Percentiles rank a stretch among this genome's conserved stretches.
Evolutionary conservation across 2,329 filamentous ascomycete species (phyloP).

Genomic region (Septoria petroselini): DNA sequence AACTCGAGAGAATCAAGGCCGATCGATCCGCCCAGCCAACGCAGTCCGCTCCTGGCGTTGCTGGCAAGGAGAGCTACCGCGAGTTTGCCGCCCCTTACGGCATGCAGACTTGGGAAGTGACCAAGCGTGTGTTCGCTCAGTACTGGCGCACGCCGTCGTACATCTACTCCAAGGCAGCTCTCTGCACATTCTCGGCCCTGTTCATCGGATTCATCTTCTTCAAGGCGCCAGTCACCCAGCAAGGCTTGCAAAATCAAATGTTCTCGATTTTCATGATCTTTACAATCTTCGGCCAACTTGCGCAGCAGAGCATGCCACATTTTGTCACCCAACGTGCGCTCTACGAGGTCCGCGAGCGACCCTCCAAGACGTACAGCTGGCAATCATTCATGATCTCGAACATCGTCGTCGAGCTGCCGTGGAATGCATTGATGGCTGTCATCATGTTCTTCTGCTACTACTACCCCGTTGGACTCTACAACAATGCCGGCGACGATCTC

Average conservation of each 20-base stretch:
- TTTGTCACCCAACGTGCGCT: slow-evolving; percentile 78
- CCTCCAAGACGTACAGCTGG: slow-evolving; percentile 82
- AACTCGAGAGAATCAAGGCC: slow-evolving; percentile 47
- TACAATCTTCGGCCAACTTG: slow-evolving; percentile 76
- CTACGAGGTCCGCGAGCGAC: slow-evolving; percentile 81
- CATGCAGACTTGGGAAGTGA: slow-evolving; percentile 65
- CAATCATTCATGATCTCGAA: slow-evolving; percentile 79
- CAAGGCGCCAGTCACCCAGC: slow-evolving; percentile 58
- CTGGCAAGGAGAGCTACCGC: slow-evolving; percentile 58
- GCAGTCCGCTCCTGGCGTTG: slow-evolving; percentile 43
- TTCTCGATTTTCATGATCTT: slow-evolving; percentile 80
- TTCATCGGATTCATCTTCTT: slow-evolving; percentile 81
- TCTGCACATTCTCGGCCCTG: slow-evolving; percentile 64
- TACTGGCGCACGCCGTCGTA: slow-evolving; percentile 89
- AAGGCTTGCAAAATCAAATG: slow-evolving; percentile 81
- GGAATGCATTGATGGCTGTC: slow-evolving; percentile 73
- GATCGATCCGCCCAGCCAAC: slow-evolving; percentile 37
- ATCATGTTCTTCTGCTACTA: slow-evolving; percentile 81
- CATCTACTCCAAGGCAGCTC: slow-evolving; percentile 75
- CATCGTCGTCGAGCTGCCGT: slow-evolving; percentile 80
- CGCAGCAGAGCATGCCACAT: slow-evolving; percentile 80
- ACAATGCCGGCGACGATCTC: slow-evolving; percentile 65
- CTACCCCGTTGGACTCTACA: slow-evolving; percentile 76
- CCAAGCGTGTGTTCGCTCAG: slow-evolving; percentile 76
- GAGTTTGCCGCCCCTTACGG: slow-evolving; percentile 78